Conservation (phyloP, 805 yeast species). For the Ogataea paradorogensis region DNA sequence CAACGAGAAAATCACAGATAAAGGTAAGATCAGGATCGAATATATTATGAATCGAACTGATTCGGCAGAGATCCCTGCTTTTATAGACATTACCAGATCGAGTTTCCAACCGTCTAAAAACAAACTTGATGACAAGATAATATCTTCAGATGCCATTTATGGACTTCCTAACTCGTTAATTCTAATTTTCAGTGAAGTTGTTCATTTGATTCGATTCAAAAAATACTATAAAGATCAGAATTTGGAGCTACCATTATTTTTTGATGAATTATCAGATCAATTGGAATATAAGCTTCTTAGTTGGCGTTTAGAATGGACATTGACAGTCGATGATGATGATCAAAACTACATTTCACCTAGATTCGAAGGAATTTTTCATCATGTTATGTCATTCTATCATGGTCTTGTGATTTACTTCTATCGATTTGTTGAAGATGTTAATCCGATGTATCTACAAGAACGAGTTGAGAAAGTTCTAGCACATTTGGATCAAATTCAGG, state of each 20-base stretch:
- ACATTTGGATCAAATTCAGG: constrained; percentile 62
- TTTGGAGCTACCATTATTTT: constrained; percentile 34
- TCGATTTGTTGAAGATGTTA: constrained; percentile 55
- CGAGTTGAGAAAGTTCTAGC: constrained; percentile 58
- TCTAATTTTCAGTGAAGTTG: constrained; percentile 67
- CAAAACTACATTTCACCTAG: constrained; percentile 45
- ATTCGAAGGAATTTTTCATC: constrained; percentile 76
- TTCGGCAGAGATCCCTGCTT: constrained; percentile 34
- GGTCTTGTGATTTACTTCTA: constrained; percentile 69
- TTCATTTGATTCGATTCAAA: constrained; percentile 61
- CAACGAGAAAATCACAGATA: constrained; percentile 41
- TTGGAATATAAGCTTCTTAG: constrained; percentile 50
- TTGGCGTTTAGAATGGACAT: constrained; percentile 79
- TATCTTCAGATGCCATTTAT: constrained; percentile 76
- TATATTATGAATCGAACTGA: constrained; percentile 36
- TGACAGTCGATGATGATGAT: constrained; percentile 34
- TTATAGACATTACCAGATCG: constrained; percentile 42
- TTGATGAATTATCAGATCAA: constrained; percentile 33
- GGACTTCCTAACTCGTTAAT: constrained; percentile 83
- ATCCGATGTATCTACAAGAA: constrained; percentile 57
- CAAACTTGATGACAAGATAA: constrained; percentile 51
- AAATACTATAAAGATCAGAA: constrained; percentile 44
- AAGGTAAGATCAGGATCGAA: constrained; percentile 49
- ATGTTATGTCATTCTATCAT: constrained; percentile 73
- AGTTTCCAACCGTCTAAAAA: constrained; percentile 38